Conservation (phyloP, 306 rosid species). For the Dalbergia oliveri region DNA sequence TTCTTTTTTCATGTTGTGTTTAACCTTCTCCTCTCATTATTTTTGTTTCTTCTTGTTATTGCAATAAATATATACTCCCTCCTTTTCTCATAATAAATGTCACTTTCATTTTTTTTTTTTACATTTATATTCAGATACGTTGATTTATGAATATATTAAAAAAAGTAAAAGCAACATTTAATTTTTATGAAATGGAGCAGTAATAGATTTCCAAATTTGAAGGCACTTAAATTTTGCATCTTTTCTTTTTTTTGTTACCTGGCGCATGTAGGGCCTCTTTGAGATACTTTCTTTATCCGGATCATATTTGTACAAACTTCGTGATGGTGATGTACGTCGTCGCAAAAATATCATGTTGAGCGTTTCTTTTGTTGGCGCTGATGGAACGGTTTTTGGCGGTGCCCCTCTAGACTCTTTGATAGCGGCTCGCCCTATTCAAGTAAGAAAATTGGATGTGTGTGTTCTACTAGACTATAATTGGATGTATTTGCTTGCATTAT, state of each 20-base stretch:
- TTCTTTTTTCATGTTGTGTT: neutral
- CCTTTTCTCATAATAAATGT: too few relatives aligned
- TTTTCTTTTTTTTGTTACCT: neutral
- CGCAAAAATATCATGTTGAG: neutral
- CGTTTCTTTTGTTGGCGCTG: constrained; percentile 41
- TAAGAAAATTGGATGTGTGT: neutral
- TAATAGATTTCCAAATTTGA: neutral
- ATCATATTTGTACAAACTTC: neutral
- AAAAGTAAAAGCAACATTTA: too few relatives aligned
- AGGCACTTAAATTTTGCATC: neutral
- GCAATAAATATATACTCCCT: too few relatives aligned
- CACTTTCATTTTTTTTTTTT: too few relatives aligned
- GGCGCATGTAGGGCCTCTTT: constrained; percentile 52
- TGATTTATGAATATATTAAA: too few relatives aligned
- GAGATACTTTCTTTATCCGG: constrained; percentile 52
- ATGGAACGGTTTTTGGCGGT: constrained; percentile 56
- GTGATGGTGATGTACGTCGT: too few relatives aligned
- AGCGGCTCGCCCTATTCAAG: constrained; percentile 58
- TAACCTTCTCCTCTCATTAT: too few relatives aligned
- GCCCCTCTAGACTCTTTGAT: constrained; percentile 42
- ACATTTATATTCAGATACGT: too few relatives aligned
- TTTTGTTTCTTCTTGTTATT: too few relatives aligned
- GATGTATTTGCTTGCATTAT: too few relatives aligned
- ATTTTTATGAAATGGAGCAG: too few relatives aligned
- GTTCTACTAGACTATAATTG: too few relatives aligned